A percentile compares a stretch with the other conserved stretches of the same genome.
Conservation (phyloP, 2,329 filamentous ascomycete genomes). For the Mariannaea sp. region DNA sequence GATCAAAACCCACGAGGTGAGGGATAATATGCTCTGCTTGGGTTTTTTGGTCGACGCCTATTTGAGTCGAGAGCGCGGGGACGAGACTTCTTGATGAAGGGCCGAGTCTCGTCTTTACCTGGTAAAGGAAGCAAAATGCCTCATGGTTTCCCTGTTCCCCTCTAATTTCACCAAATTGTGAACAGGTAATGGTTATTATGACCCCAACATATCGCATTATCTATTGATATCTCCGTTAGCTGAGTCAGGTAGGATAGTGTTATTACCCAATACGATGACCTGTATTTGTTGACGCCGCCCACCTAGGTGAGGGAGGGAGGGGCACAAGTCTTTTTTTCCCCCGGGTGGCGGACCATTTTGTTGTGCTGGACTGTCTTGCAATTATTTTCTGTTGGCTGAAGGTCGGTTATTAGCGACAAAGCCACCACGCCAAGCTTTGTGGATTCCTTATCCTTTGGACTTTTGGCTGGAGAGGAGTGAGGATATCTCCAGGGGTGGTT, state of each 20-base stretch:
- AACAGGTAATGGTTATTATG: constrained; percentile 9
- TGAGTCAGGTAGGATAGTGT: constrained; percentile 25
- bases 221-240: constrained; percentile 25
- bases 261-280: constrained; percentile 32
- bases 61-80: constrained; percentile 2
- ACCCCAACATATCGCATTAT: constrained; percentile 32
- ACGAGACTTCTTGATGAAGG: constrained; percentile 3
- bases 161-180: constrained; percentile 15
- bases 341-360: not conserved
- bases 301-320: constrained; percentile 22
- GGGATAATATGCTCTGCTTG: constrained; percentile 12
- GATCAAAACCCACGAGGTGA: constrained; percentile 13
- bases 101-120: constrained; percentile 17
- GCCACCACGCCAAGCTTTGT: constrained; percentile 13
- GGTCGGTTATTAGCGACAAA: constrained; percentile 9
- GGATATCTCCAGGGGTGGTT: constrained; percentile 13
- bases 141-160: constrained; percentile 28
- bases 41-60: too few relatives aligned
- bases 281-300: constrained; percentile 19
- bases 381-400: constrained; percentile 9
- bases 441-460: not conserved
- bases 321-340: too few relatives aligned
- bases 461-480: constrained; percentile 4
- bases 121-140: constrained; percentile 31
- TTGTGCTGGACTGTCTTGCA: not conserved